These are phyloP conservation scores for Paecilomyces sp. DNA, from an alignment of 2,329 filamentous ascomycete genomes.

Conservation along the genomic window DNA sequence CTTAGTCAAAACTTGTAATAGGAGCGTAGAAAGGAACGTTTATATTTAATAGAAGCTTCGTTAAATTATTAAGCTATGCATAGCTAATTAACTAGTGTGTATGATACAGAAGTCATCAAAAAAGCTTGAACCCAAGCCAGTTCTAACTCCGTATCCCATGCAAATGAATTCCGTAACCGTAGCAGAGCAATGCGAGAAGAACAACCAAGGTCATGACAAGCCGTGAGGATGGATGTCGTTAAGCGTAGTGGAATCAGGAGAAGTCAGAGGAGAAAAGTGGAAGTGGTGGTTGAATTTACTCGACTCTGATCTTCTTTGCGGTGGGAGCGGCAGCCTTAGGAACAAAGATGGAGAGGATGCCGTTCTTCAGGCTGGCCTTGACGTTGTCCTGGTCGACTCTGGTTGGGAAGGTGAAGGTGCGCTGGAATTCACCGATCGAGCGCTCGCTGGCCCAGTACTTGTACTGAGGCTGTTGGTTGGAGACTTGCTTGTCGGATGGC, in stretches of 20 bases:
- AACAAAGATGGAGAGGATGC: slow-evolving; percentile 50
- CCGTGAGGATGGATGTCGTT: background rate
- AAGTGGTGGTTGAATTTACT: slow-evolving; percentile 34
- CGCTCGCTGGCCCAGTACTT: slow-evolving; percentile 57
- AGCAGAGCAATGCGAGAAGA: background rate
- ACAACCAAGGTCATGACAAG: background rate
- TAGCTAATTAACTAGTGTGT: background rate
- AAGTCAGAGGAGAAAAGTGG: background rate
- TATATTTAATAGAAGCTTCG: background rate
- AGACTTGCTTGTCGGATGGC: slow-evolving; percentile 16
- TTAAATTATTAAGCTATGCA: background rate
- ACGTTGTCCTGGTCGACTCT: slow-evolving; percentile 55
- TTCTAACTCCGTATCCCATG: background rate
- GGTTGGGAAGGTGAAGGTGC: slow-evolving; percentile 52
- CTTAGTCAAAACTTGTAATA: no score
- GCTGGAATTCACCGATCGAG: slow-evolving; percentile 52
- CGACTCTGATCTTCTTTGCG: slow-evolving; percentile 49
- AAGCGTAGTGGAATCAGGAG: background rate
- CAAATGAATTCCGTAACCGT: background rate
- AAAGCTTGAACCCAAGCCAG: background rate
- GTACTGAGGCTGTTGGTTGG: slow-evolving; percentile 13
- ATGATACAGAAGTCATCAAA: background rate
- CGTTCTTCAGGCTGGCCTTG: slow-evolving; percentile 54
- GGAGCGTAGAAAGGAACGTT: background rate
- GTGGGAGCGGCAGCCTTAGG: slow-evolving; percentile 47